Conservation (phyloP, 176 grass and related monocot species). For the Triticum aestivum region DNA sequence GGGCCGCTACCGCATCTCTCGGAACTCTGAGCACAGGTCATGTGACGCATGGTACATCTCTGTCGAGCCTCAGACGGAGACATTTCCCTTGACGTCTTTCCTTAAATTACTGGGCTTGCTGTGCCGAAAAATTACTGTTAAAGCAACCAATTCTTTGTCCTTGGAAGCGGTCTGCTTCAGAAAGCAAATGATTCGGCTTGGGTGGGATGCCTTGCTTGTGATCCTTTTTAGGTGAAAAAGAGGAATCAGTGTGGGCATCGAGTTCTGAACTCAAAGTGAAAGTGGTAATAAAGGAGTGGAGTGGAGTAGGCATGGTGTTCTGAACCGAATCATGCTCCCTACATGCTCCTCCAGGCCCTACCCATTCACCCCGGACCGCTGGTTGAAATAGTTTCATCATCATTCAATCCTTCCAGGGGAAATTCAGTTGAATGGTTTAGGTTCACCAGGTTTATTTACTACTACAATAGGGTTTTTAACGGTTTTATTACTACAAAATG, state of each 20-base stretch:
- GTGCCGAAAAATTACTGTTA: neutral
- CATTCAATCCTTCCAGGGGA: neutral
- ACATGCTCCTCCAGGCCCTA: constrained; percentile 31
- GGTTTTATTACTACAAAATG: neutral
- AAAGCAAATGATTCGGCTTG: constrained; percentile 41
- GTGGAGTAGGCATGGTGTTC: constrained; percentile 31
- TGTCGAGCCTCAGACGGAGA: neutral
- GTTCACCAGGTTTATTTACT: neutral
- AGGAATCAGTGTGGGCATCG: neutral
- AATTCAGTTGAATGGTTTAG: neutral
- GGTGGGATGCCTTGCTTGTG: neutral
- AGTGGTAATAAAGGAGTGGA: neutral
- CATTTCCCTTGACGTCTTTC: neutral
- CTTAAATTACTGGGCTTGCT: neutral
- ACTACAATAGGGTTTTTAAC: neutral
- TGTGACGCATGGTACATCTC: constrained; percentile 18
- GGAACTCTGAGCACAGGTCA: constrained; percentile 27
- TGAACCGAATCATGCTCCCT: constrained; percentile 27
- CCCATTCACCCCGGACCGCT: neutral
- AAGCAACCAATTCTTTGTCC: neutral
- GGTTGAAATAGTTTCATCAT: neutral
- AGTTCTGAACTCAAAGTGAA: constrained; percentile 28
- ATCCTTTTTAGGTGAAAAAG: constrained; percentile 32
- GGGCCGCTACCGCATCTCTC: neutral
- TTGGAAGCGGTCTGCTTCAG: neutral